Conservation (phyloP, 2,329 filamentous ascomycete species). For the Graphiopsis chlorocephala region DNA sequence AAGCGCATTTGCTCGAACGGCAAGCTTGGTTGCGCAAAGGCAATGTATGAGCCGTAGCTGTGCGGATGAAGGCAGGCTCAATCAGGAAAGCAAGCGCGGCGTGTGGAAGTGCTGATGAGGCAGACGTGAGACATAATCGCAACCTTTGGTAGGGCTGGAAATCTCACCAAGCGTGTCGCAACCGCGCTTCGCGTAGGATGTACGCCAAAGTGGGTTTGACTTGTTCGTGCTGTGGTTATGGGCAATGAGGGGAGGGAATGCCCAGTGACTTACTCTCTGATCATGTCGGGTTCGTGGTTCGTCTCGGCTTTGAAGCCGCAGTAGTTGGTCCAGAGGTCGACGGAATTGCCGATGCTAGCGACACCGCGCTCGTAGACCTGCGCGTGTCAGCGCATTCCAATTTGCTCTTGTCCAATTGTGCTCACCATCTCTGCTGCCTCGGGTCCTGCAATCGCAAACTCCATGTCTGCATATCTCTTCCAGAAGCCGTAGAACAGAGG, state of each 20-base stretch:
- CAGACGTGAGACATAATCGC: constrained; percentile 31
- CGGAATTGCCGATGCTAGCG: constrained; percentile 86
- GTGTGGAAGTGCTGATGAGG: constrained; percentile 25
- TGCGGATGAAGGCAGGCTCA: constrained; percentile 15
- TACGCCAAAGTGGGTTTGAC: constrained; percentile 6
- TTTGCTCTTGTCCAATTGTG: constrained; percentile 26
- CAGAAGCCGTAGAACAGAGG: constrained; percentile 96
- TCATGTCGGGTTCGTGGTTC: constrained; percentile 87
- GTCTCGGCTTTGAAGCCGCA: constrained; percentile 98
- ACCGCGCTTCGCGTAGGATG: constrained; percentile 17
- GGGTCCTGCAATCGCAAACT: constrained; percentile 94
- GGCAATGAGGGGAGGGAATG: constrained; percentile 59
- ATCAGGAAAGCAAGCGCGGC: constrained; percentile 16
- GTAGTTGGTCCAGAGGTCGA: constrained; percentile 96
- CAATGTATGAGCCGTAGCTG: not conserved
- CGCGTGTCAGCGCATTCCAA: constrained; percentile 20
- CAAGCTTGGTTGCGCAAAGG: constrained; percentile 2
- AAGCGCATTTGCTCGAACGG: constrained; percentile 7
- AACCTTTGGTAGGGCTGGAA: constrained; percentile 25
- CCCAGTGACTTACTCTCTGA: constrained; percentile 95
- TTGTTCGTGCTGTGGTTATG: constrained; percentile 22
- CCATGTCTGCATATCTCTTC: constrained; percentile 98
- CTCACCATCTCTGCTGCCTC: constrained; percentile 95
- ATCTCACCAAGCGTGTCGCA: constrained; percentile 28
- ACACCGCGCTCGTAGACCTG: constrained; percentile 94